phyloP scores from a whole-genome alignment of 2,329 filamentous ascomycete genomes.

The Trichoderma sp. region DNA sequence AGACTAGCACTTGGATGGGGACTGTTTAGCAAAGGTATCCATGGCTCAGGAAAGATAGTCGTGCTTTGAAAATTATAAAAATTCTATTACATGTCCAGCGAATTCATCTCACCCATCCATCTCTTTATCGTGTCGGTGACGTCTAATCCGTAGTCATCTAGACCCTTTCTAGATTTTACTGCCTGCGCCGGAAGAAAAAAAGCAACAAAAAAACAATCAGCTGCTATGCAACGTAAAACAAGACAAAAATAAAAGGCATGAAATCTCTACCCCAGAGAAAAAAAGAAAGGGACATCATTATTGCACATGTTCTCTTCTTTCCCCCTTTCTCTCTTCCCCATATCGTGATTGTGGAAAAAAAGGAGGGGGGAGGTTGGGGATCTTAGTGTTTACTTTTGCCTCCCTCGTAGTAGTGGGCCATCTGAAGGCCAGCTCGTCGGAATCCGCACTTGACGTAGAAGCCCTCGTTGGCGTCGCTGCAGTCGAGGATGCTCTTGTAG shows the following conservation, averaged over 20 bases:
- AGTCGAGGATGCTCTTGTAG: conserved; percentile 97
- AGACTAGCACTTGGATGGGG: not conserved
- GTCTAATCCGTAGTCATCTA: conserved; percentile 19
- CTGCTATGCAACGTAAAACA: conserved; percentile 21
- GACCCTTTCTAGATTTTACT: conserved; percentile 27
- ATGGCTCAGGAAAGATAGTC: not conserved
- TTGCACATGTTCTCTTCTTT: not conserved
- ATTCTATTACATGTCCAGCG: conserved; percentile 14
- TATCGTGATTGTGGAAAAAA: not conserved
- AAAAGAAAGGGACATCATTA: conserved; percentile 1
- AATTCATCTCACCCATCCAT: conserved; percentile 5
- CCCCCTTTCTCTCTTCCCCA: not conserved
- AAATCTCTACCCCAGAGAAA: not conserved
- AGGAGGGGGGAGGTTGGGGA: not conserved
- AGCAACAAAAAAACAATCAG: conserved; percentile 23
- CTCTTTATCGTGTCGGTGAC: conserved; percentile 9
- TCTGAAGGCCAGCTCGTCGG: conserved; percentile 87
- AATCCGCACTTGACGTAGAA: conserved; percentile 99
- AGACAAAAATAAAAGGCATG: not conserved
- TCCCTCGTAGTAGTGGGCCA: conserved; percentile 90
- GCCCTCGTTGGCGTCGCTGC: conserved; percentile 92
- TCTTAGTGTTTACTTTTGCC: conserved; percentile 51
- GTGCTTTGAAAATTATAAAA: not conserved
- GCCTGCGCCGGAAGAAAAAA: conserved; percentile 24
- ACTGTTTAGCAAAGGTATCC: not conserved